Evolutionary conservation across 2,329 filamentous ascomycete species (phyloP), one percentile per base, ranked within the genome.

Genomic region (Rhinocladiella similis): DNA sequence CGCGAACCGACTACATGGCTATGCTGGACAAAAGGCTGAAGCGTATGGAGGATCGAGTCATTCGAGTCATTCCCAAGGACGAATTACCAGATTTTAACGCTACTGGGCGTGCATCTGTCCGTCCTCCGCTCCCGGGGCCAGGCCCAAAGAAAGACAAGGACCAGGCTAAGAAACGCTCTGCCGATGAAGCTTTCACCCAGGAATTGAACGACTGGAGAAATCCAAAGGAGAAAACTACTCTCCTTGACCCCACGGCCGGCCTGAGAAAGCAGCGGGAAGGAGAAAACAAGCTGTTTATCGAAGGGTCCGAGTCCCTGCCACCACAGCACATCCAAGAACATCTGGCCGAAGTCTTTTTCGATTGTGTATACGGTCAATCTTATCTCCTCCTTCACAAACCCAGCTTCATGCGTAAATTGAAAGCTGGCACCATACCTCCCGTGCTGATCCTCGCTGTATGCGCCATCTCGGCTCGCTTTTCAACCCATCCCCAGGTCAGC

Each of bases 11-110:
- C 73, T 97, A 97, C 73, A 97, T 97, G 94, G 91, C 92, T 41
- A 97, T 97, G 91, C 77, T 97, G 66, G 94, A 97, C 75, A 97
- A 96, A 75, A 84, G 94, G 51, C 73, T 97, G 64, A 97, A 96
- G 77, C 83, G 93, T 55, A 97, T 97, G 94, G 94, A 99, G 73
- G 93, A 97, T 68, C 87, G 93, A 54, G 94, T 97, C 61, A 95
- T 97, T 75, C 96, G 96, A 72, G 88, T 93, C 56, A 88, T 97
- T 25, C 93, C 94, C 0, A 96, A 93, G 69, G 83, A 90, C 41
- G 91, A 95, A 62, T 82, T 90, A 61, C 86, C 88, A 41, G 78
- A 84, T 22, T 80, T 87, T 56, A 77, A 82, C 7, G 79, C 81
- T 6, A 87, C 96, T 36, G 87, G 87, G 4, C 82, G 94, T 56